Evolutionary conservation across 2,329 filamentous ascomycete genomes (phyloP), one percentile per base, ranked within the genome.

Genomic region (Alternaria metachromatica): DNA sequence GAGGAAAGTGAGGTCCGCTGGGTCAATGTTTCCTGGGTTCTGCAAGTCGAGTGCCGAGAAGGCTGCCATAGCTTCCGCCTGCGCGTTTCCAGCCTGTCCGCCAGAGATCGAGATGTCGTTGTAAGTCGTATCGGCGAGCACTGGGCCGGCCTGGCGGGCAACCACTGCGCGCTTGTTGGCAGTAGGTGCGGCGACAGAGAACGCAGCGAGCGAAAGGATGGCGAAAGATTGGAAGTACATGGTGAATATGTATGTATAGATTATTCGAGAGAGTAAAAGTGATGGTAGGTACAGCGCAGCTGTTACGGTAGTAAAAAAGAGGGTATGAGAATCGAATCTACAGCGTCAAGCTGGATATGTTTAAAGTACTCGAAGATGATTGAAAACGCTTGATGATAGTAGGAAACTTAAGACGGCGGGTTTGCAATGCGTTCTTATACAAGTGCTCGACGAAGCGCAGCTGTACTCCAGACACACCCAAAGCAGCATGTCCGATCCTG

Each of bases 61-160:
- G 66, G 85, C 84, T 57, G 84, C 82, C 49, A 85, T 79, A 58
- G 86, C 86, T 75, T 88, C 86, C 2, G 78, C 82, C 20, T 87
- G 80, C 12, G 85, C 86, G 49, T 87, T 83, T 56, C 87, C 86
- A 21, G 82, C 85, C 10, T 82, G 77, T 3, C 86, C 86, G 48
- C 82, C 82, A 0, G 85, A 85, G 54, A 88, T 79, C 67, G 84
- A 82, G 75, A 87, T 87, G 28, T 69, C 74, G 62, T 78, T 66
- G 64, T 71, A 80, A 44, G 74, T 77, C 11, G 76, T 77, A 49
- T 70, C 70, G 10, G 72, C 68, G 18, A 78, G 70, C 8, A 77
- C 70, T 1, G 69, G 55, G 18, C 65, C 71, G 25, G 62, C 66
- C 53, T 75, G 75, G 43, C 68, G 70, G 9, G 57, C 61, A 46